phyloP scores from a whole-genome alignment of 345 rosid species.

The Pistacia atlantica region DNA sequence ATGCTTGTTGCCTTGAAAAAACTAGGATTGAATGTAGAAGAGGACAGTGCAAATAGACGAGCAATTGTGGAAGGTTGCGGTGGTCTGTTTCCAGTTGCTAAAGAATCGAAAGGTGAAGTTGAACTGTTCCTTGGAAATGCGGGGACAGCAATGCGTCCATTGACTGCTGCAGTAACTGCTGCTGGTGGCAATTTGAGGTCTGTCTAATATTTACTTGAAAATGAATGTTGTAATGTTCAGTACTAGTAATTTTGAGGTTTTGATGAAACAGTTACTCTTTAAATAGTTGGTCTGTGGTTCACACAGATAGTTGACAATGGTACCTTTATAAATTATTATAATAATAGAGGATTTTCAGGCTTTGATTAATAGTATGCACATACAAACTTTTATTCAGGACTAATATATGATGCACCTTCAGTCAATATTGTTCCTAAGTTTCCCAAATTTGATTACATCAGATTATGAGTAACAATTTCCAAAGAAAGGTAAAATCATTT shows the following conservation, averaged over 20 bases:
- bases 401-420: background rate
- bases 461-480: background rate
- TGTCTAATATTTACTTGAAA: background rate
- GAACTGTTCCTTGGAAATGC: slow-evolving; percentile 96
- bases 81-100: slow-evolving; percentile 71
- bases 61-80: slow-evolving; percentile 86
- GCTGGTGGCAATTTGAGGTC: slow-evolving; percentile 95
- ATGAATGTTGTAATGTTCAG: background rate
- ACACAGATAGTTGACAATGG: background rate
- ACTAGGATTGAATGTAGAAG: slow-evolving; percentile 68
- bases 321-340: background rate
- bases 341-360: background rate
- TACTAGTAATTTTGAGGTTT: background rate
- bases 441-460: background rate
- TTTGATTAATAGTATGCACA: background rate
- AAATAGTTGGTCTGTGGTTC: background rate
- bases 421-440: background rate
- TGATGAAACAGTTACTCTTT: background rate
- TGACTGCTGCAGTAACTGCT: slow-evolving; percentile 88
- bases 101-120: slow-evolving; percentile 52
- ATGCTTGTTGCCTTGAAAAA: slow-evolving; percentile 89
- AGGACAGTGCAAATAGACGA: slow-evolving; percentile 51
- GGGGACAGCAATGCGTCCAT: slow-evolving; percentile 96
- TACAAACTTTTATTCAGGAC: background rate
- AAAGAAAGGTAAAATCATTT: background rate